Evolutionary conservation across 2,329 filamentous ascomycete genomes (phyloP).

Genomic region (Purpureocillium takamizusanense): DNA sequence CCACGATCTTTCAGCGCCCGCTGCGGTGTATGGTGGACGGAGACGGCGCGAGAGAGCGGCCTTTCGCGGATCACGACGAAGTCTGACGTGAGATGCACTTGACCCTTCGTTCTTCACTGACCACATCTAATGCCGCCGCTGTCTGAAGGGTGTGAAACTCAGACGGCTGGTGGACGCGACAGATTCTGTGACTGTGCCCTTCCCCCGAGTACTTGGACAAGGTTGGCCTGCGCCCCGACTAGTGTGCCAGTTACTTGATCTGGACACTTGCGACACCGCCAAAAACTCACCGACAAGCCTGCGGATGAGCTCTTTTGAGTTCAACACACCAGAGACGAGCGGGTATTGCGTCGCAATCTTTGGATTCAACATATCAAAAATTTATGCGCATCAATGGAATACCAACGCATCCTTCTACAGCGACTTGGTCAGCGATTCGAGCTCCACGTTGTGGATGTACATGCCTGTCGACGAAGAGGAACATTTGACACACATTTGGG

Average conservation of each 20-base stretch:
- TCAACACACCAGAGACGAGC: neutral
- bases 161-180: neutral
- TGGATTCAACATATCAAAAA: slow-evolving; percentile 1
- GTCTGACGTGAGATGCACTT: slow-evolving; percentile 1
- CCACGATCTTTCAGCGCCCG: neutral
- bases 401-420: neutral
- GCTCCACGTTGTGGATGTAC: neutral
- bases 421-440: neutral
- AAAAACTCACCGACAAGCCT: neutral
- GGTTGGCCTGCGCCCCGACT: slow-evolving; percentile 1
- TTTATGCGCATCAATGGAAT: neutral
- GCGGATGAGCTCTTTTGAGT: slow-evolving; percentile 2
- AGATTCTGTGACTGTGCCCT: neutral
- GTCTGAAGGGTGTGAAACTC: slow-evolving; percentile 1
- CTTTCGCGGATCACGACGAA: neutral
- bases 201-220: neutral
- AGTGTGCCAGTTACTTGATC: neutral
- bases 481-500: neutral
- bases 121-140: neutral
- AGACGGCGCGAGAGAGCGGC: slow-evolving; percentile 1
- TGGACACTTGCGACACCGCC: slow-evolving; percentile 1
- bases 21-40: slow-evolving; percentile 4
- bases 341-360: slow-evolving; percentile 1
- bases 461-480: neutral
- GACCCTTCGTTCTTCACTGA: neutral